These are phyloP conservation scores for Lichtheimia corymbifera DNA, from an alignment of 371 early-diverging fungal genomes.

Conservation along the genomic window DNA sequence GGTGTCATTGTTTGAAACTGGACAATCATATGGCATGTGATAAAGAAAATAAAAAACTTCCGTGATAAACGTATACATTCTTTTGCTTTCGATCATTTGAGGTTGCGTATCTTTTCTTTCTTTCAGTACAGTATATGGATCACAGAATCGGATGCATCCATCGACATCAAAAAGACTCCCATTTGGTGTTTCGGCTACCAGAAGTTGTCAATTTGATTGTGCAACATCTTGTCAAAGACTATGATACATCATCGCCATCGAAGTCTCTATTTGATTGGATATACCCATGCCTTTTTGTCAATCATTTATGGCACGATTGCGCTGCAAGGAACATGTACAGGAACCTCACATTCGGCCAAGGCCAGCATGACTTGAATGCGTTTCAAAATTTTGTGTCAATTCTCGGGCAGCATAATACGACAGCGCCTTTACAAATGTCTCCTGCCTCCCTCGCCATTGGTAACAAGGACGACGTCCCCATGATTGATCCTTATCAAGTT, in stretches of 20 bases:
- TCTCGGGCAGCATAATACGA: neutral
- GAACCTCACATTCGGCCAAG: conserved; percentile 34
- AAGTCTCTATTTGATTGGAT: conserved; percentile 15
- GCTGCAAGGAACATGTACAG: conserved; percentile 36
- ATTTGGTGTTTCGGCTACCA: conserved; percentile 34
- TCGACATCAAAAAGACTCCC: conserved; percentile 10
- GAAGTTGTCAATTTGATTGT: conserved; percentile 42
- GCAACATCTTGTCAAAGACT: conserved; percentile 9
- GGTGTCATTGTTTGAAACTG: neutral
- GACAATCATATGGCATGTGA: neutral
- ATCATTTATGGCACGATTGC: conserved; percentile 45
- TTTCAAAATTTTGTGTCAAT: conserved; percentile 16
- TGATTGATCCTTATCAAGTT: neutral
- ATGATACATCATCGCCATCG: conserved; percentile 8
- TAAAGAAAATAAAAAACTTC: conserved; percentile 9
- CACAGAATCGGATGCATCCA: neutral
- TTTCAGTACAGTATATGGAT: conserved; percentile 4
- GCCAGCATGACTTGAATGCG: conserved; percentile 12
- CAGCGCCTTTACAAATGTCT: neutral
- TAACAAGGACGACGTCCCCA: neutral
- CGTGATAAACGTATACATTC: neutral
- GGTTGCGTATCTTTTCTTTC: conserved; percentile 3
- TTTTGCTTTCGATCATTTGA: neutral
- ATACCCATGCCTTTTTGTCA: conserved; percentile 42
- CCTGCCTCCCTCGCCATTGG: neutral